Conservation (phyloP, 768 basidiomycete species). For the Trametes gibbosa region DNA sequence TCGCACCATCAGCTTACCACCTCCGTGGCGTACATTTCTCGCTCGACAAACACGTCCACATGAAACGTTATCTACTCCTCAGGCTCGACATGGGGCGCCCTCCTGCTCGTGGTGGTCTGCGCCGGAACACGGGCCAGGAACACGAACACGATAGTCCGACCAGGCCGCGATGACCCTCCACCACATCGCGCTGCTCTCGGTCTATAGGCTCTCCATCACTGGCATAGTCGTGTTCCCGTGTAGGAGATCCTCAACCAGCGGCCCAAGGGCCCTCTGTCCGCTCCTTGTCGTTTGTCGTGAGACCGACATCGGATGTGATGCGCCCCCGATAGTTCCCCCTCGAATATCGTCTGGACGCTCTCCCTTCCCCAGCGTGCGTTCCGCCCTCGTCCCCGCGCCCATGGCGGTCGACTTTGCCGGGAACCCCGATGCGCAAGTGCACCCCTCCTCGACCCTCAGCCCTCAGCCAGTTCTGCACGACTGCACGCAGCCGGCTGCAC, state of each 20-base stretch:
- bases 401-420: conserved; percentile 1
- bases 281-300: not conserved
- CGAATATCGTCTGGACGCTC: conserved; percentile 51
- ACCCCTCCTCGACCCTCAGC: conserved; percentile 34
- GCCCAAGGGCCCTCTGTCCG: not conserved
- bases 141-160: conserved; percentile 20
- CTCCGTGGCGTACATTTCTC: conserved; percentile 24
- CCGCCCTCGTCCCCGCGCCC: conserved; percentile 51
- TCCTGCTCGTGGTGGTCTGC: conserved; percentile 35
- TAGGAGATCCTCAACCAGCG: conserved; percentile 8
- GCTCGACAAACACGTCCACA: conserved; percentile 20
- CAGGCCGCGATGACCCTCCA: conserved; percentile 27
- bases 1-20: not conserved
- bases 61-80: conserved; percentile 22
- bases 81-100: conserved; percentile 27
- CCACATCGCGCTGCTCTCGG: conserved; percentile 30
- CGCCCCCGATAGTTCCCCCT: conserved; percentile 47
- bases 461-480: conserved; percentile 24
- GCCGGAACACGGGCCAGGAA: conserved; percentile 23
- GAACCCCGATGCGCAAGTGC: conserved; percentile 37
- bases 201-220: conserved; percentile 39
- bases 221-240: conserved; percentile 12
- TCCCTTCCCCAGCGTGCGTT: conserved; percentile 59
- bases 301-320: not conserved
- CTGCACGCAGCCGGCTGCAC: conserved; percentile 51